Evolutionary conservation across 768 basidiomycete genomes (phyloP).

Genomic region (Cystobasidium onofrii): DNA sequence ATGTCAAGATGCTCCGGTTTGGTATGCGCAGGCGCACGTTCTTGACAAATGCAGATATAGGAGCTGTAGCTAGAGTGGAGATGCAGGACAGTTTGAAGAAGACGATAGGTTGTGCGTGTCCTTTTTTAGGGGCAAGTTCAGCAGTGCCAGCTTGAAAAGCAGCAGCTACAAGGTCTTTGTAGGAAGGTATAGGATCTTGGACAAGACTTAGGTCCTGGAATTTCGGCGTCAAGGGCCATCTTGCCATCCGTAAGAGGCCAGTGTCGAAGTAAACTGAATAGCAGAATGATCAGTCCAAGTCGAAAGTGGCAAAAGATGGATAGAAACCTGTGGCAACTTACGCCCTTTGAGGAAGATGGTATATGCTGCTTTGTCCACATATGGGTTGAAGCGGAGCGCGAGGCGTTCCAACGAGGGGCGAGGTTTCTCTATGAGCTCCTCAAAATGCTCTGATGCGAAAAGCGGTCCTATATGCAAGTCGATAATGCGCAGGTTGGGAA

Average conservation of each 20-base stretch:
- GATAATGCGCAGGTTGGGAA: slow-evolving; percentile 54
- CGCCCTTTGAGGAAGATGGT: slow-evolving; percentile 30
- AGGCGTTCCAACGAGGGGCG: slow-evolving; percentile 52
- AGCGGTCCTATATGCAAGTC: slow-evolving; percentile 66
- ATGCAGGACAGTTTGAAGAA: slow-evolving; percentile 51
- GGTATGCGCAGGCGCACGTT: slow-evolving; percentile 67
- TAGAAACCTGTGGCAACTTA: background rate
- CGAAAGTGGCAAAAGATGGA: background rate
- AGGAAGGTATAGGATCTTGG: slow-evolving; percentile 46
- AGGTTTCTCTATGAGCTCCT: slow-evolving; percentile 57
- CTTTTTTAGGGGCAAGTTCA: slow-evolving; percentile 39
- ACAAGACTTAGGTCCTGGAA: slow-evolving; percentile 46
- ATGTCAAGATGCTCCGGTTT: slow-evolving; percentile 53
- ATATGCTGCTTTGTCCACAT: slow-evolving; percentile 44
- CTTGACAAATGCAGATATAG: slow-evolving; percentile 49
- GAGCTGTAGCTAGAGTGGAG: slow-evolving; percentile 50
- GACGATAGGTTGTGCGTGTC: slow-evolving; percentile 74
- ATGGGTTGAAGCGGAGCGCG: slow-evolving; percentile 69
- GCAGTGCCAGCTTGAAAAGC: slow-evolving; percentile 17
- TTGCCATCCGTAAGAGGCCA: slow-evolving; percentile 56
- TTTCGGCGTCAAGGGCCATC: slow-evolving; percentile 52
- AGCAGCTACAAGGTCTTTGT: slow-evolving; percentile 37
- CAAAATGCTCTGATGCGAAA: slow-evolving; percentile 72
- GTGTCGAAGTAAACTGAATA: slow-evolving; percentile 62
- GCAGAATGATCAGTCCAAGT: background rate